Percentiles rank a stretch among this genome's conserved stretches.
Evolutionary conservation across 23 red algal species (phyloP).

Genomic region (Gracilariopsis chorda): DNA sequence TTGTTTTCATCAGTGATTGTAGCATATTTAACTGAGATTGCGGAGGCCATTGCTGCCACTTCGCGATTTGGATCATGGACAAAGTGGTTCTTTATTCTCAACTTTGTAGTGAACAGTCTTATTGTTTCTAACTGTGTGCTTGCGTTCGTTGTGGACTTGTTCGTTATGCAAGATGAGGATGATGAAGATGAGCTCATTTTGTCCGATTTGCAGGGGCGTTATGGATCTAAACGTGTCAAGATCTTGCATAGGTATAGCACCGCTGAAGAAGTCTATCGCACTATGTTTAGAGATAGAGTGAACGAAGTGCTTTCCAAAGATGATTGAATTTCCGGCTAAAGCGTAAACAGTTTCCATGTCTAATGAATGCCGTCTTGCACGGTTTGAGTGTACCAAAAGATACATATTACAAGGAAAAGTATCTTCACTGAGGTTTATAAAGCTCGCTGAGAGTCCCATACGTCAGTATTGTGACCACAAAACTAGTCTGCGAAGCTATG

Average conservation of each 20-base stretch:
- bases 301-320: not conserved
- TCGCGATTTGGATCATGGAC: slow-evolving; percentile 43
- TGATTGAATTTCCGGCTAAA: too few species aligned
- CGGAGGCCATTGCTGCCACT: slow-evolving; percentile 50
- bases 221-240: slow-evolving; percentile 62
- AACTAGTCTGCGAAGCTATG: too few species aligned
- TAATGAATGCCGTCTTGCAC: too few species aligned
- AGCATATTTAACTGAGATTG: slow-evolving; percentile 66
- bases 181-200: not conserved
- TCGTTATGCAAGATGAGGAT: slow-evolving; percentile 53
- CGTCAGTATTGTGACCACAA: too few species aligned
- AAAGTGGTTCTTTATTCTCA: slow-evolving; percentile 58
- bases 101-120: slow-evolving; percentile 51
- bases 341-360: too few species aligned
- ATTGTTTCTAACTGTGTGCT: slow-evolving; percentile 68
- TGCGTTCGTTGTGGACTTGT: slow-evolving; percentile 69
- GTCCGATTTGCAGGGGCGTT: slow-evolving; percentile 31
- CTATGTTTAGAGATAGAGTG: slow-evolving; percentile 52
- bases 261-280: slow-evolving; percentile 37
- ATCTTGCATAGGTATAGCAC: slow-evolving; percentile 47
- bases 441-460: too few species aligned
- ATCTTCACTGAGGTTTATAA: too few species aligned
- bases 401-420: too few species aligned
- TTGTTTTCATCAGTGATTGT: slow-evolving; percentile 72
- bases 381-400: too few species aligned